These are phyloP conservation scores for Neurospora tetraspora DNA, from an alignment of 495 filamentous ascomycete species.

Conservation along the genomic window DNA sequence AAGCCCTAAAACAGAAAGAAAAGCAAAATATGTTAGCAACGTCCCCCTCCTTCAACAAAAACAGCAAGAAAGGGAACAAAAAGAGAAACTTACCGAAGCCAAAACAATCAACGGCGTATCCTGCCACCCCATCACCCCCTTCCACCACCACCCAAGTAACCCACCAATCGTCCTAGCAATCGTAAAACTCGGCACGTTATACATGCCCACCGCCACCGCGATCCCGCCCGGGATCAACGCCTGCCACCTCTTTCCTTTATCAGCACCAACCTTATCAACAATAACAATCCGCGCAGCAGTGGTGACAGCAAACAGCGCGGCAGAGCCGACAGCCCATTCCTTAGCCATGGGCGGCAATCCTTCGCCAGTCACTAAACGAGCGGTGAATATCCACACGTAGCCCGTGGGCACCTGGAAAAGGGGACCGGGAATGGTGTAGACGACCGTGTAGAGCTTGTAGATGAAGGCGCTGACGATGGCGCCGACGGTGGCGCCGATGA, in stretches of 20 bases:
- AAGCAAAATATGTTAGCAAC: conserved; percentile 4
- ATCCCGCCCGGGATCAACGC: conserved; percentile 79
- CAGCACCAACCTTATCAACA: conserved; percentile 8
- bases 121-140: conserved; percentile 34
- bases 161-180: conserved; percentile 83
- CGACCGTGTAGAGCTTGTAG: conserved; percentile 82
- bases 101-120: conserved; percentile 50
- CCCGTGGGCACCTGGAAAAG: conserved; percentile 91
- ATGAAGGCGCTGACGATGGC: conserved; percentile 79
- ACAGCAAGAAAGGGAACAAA: background rate
- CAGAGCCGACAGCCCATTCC: conserved; percentile 64
- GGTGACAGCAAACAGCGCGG: conserved; percentile 53
- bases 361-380: conserved; percentile 84
- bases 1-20: conserved; percentile 43
- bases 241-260: conserved; percentile 38
- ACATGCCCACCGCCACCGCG: conserved; percentile 82
- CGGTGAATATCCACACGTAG: conserved; percentile 96
- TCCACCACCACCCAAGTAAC: conserved; percentile 76
- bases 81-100: conserved; percentile 37
- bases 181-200: conserved; percentile 94
- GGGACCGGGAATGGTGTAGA: conserved; percentile 78
- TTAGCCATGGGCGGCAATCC: conserved; percentile 75
- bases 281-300: conserved; percentile 55
- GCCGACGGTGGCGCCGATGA: conserved; percentile 82
- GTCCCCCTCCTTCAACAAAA: background rate